Evolutionary conservation across 73 alveolate species (phyloP).

Genomic region (Blepharisma stoltei): DNA sequence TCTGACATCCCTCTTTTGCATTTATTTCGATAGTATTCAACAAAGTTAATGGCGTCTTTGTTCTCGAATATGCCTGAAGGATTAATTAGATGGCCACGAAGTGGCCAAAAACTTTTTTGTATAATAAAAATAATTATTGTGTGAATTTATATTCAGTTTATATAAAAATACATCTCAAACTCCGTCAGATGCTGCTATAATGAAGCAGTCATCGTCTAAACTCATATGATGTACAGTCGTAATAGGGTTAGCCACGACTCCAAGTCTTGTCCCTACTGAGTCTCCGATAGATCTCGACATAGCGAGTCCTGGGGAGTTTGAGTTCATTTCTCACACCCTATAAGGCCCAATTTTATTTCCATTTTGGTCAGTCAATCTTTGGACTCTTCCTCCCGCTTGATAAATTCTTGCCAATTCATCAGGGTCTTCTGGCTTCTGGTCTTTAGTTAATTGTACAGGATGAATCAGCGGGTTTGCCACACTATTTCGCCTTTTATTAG

Average conservation of each 20-base stretch:
- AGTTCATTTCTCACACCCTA: background rate
- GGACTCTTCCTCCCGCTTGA: constrained; percentile 27
- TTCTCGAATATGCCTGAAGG: no score
- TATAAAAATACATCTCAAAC: background rate
- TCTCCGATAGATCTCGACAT: constrained; percentile 30
- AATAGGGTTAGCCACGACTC: constrained; percentile 18
- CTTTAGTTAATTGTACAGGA: constrained; percentile 22
- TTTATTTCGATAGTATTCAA: background rate
- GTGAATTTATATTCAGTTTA: no score
- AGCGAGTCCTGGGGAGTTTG: constrained; percentile 12
- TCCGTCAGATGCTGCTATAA: background rate
- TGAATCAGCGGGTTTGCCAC: background rate
- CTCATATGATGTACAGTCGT: background rate
- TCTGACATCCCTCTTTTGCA: background rate
- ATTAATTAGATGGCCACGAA: no score
- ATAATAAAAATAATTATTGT: no score
- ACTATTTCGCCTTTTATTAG: background rate
- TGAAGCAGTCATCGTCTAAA: background rate
- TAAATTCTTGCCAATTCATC: constrained; percentile 23
- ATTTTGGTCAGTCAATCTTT: constrained; percentile 15
- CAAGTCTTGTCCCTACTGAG: constrained; percentile 9
- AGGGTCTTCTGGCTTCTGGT: constrained; percentile 26
- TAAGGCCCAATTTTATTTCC: constrained; percentile 30
- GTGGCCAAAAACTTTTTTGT: no score
- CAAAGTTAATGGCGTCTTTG: constrained; percentile 4